phyloP scores from a whole-genome alignment of 108 stramenopile species.

The Nitzschia palea region DNA sequence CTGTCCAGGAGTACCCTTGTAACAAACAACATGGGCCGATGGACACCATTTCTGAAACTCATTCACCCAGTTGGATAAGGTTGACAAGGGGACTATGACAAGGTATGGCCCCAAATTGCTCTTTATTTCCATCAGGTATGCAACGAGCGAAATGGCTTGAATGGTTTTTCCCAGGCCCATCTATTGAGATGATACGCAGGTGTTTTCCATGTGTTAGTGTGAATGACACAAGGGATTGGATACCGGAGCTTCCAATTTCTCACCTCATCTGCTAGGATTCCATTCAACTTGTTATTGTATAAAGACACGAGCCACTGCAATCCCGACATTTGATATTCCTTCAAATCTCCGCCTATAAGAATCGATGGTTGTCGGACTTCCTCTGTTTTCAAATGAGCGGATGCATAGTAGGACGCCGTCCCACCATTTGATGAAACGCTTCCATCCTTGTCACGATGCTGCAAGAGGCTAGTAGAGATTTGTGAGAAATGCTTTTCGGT shows the following conservation, averaged over 20 bases:
- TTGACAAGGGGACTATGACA: conserved; percentile 91
- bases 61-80: conserved; percentile 88
- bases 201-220: too few relatives aligned
- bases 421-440: conserved; percentile 41
- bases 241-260: neutral
- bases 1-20: conserved; percentile 76
- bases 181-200: conserved; percentile 2
- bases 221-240: conserved; percentile 35
- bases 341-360: conserved; percentile 79
- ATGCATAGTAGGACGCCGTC: conserved; percentile 72
- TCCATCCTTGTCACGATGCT: conserved; percentile 57
- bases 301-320: conserved; percentile 96
- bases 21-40: conserved; percentile 59
- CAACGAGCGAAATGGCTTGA: conserved; percentile 92
- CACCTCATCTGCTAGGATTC: conserved; percentile 77
- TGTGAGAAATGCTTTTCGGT: conserved; percentile 81
- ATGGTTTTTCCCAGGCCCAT: conserved; percentile 93
- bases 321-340: conserved; percentile 96
- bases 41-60: conserved; percentile 84
- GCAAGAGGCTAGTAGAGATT: conserved; percentile 65
- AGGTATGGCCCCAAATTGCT: conserved; percentile 81
- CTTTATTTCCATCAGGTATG: conserved; percentile 85
- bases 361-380: conserved; percentile 82
- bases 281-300: conserved; percentile 87
- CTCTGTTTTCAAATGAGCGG: conserved; percentile 74